These are phyloP conservation scores for Acmispon strigosus DNA, from an alignment of 306 rosid genomes.

Conservation along the genomic window DNA sequence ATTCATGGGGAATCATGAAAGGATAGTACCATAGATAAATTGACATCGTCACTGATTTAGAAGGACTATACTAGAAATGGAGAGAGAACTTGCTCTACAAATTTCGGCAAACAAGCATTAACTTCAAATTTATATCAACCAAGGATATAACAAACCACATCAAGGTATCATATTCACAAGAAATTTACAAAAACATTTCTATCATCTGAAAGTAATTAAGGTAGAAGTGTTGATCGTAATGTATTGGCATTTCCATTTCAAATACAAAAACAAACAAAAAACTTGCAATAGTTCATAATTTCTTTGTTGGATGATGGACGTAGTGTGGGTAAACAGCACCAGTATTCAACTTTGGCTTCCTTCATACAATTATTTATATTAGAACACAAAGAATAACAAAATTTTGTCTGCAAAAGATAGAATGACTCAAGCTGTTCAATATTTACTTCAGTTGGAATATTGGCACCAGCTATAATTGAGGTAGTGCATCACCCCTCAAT, in stretches of 20 bases:
- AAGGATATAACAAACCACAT: background rate
- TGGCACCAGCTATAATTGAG: slow-evolving; percentile 25
- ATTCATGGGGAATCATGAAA: too few species aligned
- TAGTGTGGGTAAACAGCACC: background rate
- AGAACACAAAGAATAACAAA: background rate
- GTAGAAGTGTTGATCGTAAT: background rate
- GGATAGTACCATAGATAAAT: too few species aligned
- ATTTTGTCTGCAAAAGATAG: background rate
- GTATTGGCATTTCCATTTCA: background rate
- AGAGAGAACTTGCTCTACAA: too few species aligned
- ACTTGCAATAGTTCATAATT: background rate
- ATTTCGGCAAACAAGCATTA: background rate
- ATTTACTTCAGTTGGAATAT: slow-evolving; percentile 14
- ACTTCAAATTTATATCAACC: background rate
- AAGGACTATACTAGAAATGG: too few species aligned
- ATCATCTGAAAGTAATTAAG: background rate
- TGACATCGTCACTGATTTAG: too few species aligned
- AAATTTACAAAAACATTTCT: background rate
- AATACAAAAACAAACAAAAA: too few species aligned
- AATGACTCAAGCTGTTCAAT: background rate
- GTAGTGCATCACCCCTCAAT: slow-evolving; percentile 40
- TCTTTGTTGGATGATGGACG: background rate
- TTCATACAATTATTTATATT: background rate
- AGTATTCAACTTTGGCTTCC: background rate
- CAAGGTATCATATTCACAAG: background rate